Evolutionary conservation across 2,329 filamentous ascomycete genomes (phyloP).

Genomic region (Pseudogymnoascus sp.): DNA sequence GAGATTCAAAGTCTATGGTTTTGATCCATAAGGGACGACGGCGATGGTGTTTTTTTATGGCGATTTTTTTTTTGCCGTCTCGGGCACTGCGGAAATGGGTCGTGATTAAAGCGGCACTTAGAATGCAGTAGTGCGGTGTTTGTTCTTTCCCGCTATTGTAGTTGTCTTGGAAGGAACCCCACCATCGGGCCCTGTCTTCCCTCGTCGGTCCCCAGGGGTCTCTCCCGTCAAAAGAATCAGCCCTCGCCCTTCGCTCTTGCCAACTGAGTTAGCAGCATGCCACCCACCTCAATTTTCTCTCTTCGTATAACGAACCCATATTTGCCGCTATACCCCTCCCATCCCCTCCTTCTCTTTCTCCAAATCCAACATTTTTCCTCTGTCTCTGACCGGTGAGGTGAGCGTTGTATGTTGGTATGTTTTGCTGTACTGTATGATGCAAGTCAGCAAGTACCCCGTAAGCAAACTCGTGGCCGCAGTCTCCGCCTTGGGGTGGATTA

Average conservation of each 20-base stretch:
- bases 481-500: neutral
- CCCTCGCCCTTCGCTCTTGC: neutral
- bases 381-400: neutral
- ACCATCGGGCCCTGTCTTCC: neutral
- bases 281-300: neutral
- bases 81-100: neutral
- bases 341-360: neutral
- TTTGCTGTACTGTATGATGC: neutral
- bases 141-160: neutral
- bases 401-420: neutral
- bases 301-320: neutral
- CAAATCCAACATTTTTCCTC: neutral
- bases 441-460: slow-evolving; percentile 2
- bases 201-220: neutral
- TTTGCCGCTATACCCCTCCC: neutral
- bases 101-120: slow-evolving; percentile 4
- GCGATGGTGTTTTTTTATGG: neutral
- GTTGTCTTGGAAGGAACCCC: slow-evolving; percentile 3
- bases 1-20: neutral
- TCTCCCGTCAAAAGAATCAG: neutral
- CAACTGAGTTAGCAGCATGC: neutral
- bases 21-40: neutral
- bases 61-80: neutral
- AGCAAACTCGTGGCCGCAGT: neutral
- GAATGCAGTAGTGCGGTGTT: neutral